Evolutionary conservation across 176 grass and related monocot genomes (phyloP), one percentile per base, ranked within the genome.

Genomic region (Cocos nucifera): DNA sequence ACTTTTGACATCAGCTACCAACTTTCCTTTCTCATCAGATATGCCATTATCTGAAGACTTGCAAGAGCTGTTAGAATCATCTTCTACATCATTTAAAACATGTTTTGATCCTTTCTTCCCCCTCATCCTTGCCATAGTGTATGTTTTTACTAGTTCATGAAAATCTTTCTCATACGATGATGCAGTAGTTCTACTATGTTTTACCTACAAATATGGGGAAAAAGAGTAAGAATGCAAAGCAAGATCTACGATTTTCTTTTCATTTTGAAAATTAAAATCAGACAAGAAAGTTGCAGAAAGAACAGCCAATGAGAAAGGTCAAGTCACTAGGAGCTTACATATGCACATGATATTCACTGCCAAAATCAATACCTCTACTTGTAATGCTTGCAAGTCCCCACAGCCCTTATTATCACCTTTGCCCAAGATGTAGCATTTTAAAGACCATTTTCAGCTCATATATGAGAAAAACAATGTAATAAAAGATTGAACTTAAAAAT

Each of bases 91-190:
- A 76, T 76, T 24, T 44, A 14, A 44, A 62, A 70, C 1, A 89
- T 54, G 63, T 54, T 81, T 71, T 28, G 69, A 63, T 22, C 24
- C 23, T 57, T 64, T 82, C 24, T 52, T 69, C 32, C 50, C 69
- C 64, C 57, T 51, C 64, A 56, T 62, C 59, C 30, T 87, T 72
- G 83, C 79, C 10, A 27, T 19, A 0, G 59, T 82, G 63, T 90
- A 90, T 73, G 64, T 63, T 48, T 22, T 39, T 90, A 96, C 80
- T 52, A 96, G 54, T 71, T 96, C 69, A 49, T 63, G 26, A 57
- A 96, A 96, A 60, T 96, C 91, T 53, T 76, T 76, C 21, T 58
- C 19, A 71, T 96, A 96, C 53, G 86, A 90, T 23, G 75, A 81
- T 16, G 61, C 67, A 44, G 75, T 82, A 39, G 91, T 90, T 62